Conservation (phyloP, 2,329 filamentous ascomycete species). For the Drechslerella stenobrocha region DNA sequence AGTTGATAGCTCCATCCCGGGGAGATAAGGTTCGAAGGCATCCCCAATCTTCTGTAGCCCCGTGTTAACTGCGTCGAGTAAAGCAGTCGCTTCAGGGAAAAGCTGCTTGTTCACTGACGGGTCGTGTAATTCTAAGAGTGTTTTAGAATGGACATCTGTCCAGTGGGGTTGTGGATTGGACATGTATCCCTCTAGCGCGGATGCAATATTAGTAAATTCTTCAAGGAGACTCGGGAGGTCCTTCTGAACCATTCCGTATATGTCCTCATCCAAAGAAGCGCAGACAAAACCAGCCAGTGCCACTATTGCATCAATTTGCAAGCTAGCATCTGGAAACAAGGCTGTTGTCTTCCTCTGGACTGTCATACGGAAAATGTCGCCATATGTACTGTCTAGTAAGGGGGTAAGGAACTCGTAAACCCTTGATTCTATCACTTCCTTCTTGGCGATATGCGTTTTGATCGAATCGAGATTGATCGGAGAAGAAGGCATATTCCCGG, state of each 20-base stretch:
- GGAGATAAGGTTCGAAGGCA: slow-evolving; percentile 29
- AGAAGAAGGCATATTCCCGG: slow-evolving; percentile 34
- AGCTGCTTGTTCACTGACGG: slow-evolving; percentile 15
- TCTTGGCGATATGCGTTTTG: slow-evolving; percentile 38
- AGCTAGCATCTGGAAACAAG: slow-evolving; percentile 50
- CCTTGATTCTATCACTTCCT: slow-evolving; percentile 37
- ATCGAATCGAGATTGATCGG: slow-evolving; percentile 31
- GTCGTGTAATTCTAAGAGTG: slow-evolving; percentile 10
- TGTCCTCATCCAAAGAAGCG: slow-evolving; percentile 51
- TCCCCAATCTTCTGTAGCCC: slow-evolving; percentile 32
- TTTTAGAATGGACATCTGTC: slow-evolving; percentile 51
- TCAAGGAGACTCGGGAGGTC: slow-evolving; percentile 49
- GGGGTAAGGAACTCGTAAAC: slow-evolving; percentile 37
- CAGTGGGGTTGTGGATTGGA: slow-evolving; percentile 51
- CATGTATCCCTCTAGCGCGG: slow-evolving; percentile 49
- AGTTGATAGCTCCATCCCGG: slow-evolving; percentile 15
- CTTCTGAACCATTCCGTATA: slow-evolving; percentile 51
- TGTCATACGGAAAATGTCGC: slow-evolving; percentile 50
- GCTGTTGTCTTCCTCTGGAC: slow-evolving; percentile 50
- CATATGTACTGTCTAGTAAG: slow-evolving; percentile 46
- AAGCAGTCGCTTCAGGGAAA: slow-evolving; percentile 24
- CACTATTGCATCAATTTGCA: slow-evolving; percentile 51
- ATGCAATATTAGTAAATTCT: slow-evolving; percentile 49
- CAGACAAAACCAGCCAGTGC: slow-evolving; percentile 47
- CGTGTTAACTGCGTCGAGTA: slow-evolving; percentile 15